These are phyloP conservation scores for Mangifera indica DNA, from an alignment of 345 rosid species.

Conservation along the genomic window DNA sequence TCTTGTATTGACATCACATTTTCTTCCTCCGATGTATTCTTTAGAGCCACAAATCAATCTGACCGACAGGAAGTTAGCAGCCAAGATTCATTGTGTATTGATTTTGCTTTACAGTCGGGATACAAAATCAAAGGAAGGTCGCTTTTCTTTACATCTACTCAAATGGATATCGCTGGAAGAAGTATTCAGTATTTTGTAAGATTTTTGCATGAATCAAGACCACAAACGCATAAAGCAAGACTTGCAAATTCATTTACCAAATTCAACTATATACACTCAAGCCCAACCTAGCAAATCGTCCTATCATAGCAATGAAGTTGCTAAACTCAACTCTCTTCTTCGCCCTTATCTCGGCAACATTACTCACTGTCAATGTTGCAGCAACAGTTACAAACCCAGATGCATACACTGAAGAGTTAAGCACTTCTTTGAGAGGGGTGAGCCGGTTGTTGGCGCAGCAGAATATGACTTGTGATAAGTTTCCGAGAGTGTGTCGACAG, in stretches of 20 bases:
- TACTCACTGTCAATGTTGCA: not conserved
- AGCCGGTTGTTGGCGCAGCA: constrained; percentile 19
- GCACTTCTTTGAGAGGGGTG: constrained; percentile 15
- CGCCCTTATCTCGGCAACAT: constrained; percentile 2
- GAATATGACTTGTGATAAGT: constrained; percentile 24
- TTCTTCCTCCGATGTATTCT: too few relatives aligned
- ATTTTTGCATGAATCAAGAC: constrained; percentile 22
- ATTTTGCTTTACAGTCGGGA: not conserved
- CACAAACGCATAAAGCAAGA: constrained; percentile 9
- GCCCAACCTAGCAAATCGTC: not conserved
- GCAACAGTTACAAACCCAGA: not conserved
- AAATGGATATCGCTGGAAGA: not conserved
- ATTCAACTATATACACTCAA: constrained; percentile 10
- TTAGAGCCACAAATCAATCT: too few relatives aligned
- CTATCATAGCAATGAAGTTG: not conserved
- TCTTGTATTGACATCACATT: too few relatives aligned
- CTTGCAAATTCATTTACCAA: constrained; percentile 19
- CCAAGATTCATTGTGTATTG: not conserved
- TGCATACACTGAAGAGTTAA: not conserved
- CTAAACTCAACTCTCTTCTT: constrained; percentile 4
- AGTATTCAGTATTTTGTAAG: constrained; percentile 7
- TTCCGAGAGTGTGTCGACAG: constrained; percentile 28
- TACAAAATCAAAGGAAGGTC: not conserved
- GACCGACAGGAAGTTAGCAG: not conserved
- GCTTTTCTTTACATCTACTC: constrained; percentile 24